Evolutionary conservation across 352 stramenopile genomes (phyloP).

Genomic region (Phytopythium montanum): DNA sequence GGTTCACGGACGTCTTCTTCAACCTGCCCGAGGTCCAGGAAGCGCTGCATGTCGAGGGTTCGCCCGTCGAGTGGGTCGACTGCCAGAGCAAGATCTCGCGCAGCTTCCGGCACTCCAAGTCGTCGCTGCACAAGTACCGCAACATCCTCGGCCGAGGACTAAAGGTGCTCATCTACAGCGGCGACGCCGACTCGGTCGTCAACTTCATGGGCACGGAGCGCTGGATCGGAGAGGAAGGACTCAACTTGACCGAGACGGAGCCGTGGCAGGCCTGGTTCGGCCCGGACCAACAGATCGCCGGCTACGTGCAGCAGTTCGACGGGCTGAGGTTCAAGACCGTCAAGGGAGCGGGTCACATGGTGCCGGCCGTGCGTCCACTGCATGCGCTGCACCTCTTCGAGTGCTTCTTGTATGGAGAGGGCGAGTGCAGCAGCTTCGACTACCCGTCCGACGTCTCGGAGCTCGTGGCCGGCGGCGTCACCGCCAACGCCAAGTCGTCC

Average conservation of each 20-base stretch:
- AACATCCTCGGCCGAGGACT: constrained; percentile 53
- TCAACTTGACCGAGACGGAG: constrained; percentile 59
- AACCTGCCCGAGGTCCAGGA: constrained; percentile 46
- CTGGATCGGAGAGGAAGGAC: constrained; percentile 67
- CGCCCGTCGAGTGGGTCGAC: not conserved
- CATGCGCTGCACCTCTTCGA: constrained; percentile 79
- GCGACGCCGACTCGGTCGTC: constrained; percentile 75
- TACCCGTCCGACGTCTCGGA: constrained; percentile 54
- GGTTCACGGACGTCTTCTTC: constrained; percentile 48
- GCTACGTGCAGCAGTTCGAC: constrained; percentile 85
- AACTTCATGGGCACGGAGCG: constrained; percentile 89
- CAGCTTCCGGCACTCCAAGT: constrained; percentile 12
- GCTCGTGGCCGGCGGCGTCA: constrained; percentile 32
- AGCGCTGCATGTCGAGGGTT: constrained; percentile 48
- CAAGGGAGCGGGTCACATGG: constrained; percentile 91
- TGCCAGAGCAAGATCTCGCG: constrained; percentile 25
- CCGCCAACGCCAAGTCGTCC: constrained; percentile 19
- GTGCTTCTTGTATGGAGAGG: constrained; percentile 73
- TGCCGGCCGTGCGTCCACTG: constrained; percentile 69
- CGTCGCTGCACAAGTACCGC: constrained; percentile 60
- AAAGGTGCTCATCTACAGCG: constrained; percentile 69
- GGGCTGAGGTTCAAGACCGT: constrained; percentile 90
- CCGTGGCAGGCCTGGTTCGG: constrained; percentile 76
- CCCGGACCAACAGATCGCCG: constrained; percentile 78
- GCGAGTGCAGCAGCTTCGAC: constrained; percentile 46